A percentile compares a stretch with the other conserved stretches of the same genome.
These are phyloP conservation scores for Parasarocladium wereldwijsianum DNA, from an alignment of 2,329 filamentous ascomycete genomes.

Conservation along the genomic window DNA sequence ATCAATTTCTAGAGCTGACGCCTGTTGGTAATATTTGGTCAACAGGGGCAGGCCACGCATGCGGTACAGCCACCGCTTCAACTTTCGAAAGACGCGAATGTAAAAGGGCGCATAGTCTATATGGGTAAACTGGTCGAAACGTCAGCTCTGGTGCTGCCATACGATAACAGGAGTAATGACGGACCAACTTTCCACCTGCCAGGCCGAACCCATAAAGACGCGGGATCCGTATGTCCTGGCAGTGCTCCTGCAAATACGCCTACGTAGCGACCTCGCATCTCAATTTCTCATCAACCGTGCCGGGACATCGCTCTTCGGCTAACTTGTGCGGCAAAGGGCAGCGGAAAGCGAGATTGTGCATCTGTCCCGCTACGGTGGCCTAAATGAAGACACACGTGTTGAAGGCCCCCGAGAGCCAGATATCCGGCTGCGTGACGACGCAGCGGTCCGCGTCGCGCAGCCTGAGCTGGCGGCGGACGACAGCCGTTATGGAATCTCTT, in stretches of 20 bases:
- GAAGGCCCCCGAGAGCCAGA: constrained; percentile 18
- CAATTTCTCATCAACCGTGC: constrained; percentile 28
- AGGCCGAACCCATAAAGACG: constrained; percentile 5
- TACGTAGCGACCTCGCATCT: constrained; percentile 12
- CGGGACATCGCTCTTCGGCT: constrained; percentile 21
- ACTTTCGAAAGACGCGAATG: not conserved
- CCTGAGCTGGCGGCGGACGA: constrained; percentile 12
- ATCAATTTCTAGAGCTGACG: constrained; percentile 7
- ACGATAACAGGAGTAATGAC: not conserved
- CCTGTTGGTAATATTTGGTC: not conserved
- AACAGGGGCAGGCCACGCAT: not conserved
- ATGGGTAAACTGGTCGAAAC: constrained; percentile 3
- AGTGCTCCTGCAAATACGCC: constrained; percentile 12
- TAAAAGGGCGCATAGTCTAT: not conserved
- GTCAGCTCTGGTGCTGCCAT: not conserved
- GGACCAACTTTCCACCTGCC: constrained; percentile 1
- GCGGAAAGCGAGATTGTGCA: constrained; percentile 13
- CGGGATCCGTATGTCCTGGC: constrained; percentile 6
- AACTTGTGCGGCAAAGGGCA: constrained; percentile 19
- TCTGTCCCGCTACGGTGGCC: constrained; percentile 9
- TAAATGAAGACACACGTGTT: constrained; percentile 19
- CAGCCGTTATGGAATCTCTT: constrained; percentile 8
- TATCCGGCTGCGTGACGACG: constrained; percentile 9
- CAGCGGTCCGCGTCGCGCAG: constrained; percentile 11
- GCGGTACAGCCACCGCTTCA: not conserved